phyloP scores from a whole-genome alignment of 2,329 filamentous ascomycete species.

The Clonostachys solani region DNA sequence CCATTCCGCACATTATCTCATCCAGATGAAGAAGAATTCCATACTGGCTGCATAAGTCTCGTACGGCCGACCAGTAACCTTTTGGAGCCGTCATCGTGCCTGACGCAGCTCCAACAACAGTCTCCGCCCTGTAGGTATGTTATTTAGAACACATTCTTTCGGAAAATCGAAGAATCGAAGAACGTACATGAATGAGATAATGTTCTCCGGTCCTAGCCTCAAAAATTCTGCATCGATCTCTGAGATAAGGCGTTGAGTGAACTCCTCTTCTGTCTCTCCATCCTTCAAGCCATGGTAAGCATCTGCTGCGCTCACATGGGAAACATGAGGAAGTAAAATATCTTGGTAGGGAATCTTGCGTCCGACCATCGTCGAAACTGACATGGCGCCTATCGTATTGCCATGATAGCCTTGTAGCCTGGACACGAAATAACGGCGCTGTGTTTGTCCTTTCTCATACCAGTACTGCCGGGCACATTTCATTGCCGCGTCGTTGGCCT shows the following conservation, averaged over 20 bases:
- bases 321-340: too few species aligned
- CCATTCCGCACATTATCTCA: slow-evolving; percentile 63
- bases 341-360: slow-evolving; percentile 8
- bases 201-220: slow-evolving; percentile 32
- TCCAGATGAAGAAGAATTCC: slow-evolving; percentile 46
- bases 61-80: slow-evolving; percentile 43
- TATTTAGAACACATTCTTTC: too few species aligned
- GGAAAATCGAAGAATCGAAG: too few species aligned
- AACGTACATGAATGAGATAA: slow-evolving; percentile 29
- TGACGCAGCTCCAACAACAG: slow-evolving; percentile 36
- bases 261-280: slow-evolving; percentile 27
- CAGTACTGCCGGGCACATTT: slow-evolving; percentile 39
- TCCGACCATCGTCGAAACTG: slow-evolving; percentile 14
- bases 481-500: slow-evolving; percentile 39
- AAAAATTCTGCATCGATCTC: slow-evolving; percentile 39
- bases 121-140: slow-evolving; percentile 23
- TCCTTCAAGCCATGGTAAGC: too few species aligned
- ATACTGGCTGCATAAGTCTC: slow-evolving; percentile 44
- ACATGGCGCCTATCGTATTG: slow-evolving; percentile 38
- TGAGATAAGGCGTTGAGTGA: slow-evolving; percentile 16
- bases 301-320: too few species aligned
- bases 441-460: too few species aligned
- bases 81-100: slow-evolving; percentile 44
- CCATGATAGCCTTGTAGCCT: slow-evolving; percentile 30
- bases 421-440: too few species aligned